Percentiles rank a stretch among this genome's conserved stretches.
phyloP scores from a whole-genome alignment of 139 green algal species.

The Chlamydomonas incerta region DNA sequence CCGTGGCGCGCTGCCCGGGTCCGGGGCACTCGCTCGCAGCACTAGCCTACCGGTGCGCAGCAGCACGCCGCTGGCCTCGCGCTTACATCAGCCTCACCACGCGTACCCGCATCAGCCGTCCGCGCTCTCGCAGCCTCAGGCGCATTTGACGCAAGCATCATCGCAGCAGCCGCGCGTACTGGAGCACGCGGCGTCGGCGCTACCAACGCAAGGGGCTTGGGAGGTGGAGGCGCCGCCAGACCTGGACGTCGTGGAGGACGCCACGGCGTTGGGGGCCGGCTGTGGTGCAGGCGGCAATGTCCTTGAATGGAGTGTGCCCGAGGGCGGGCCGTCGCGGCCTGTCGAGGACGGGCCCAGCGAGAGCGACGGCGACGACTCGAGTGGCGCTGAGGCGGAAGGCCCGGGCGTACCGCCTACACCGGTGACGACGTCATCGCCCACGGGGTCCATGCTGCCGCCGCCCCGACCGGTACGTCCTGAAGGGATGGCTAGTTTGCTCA shows the following conservation, averaged over 20 bases:
- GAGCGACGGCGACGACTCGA: constrained; percentile 7
- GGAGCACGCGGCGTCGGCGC: too few species aligned
- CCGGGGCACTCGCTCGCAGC: not conserved
- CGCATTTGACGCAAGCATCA: too few species aligned
- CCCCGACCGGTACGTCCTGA: not conserved
- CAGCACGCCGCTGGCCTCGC: not conserved
- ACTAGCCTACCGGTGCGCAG: not conserved
- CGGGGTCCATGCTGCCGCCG: not conserved
- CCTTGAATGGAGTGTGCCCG: too few species aligned
- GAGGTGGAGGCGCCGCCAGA: too few species aligned
- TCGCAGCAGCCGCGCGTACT: too few species aligned
- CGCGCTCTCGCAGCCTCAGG: too few species aligned
- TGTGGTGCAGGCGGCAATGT: too few species aligned
- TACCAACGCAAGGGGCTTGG: too few species aligned
- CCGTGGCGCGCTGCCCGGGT: not conserved
- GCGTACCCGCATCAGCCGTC: not conserved
- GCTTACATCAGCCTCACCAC: not conserved
- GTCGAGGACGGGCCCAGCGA: constrained; percentile 13
- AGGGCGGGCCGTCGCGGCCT: too few species aligned
- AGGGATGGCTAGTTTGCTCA: too few species aligned
- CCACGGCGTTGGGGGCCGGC: too few species aligned
- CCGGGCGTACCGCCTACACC: not conserved
- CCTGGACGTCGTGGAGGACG: too few species aligned
- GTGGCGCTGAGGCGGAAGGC: not conserved
- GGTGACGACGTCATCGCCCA: not conserved